phyloP scores from a whole-genome alignment of 139 green algal genomes.

The Eudorina sp. region DNA sequence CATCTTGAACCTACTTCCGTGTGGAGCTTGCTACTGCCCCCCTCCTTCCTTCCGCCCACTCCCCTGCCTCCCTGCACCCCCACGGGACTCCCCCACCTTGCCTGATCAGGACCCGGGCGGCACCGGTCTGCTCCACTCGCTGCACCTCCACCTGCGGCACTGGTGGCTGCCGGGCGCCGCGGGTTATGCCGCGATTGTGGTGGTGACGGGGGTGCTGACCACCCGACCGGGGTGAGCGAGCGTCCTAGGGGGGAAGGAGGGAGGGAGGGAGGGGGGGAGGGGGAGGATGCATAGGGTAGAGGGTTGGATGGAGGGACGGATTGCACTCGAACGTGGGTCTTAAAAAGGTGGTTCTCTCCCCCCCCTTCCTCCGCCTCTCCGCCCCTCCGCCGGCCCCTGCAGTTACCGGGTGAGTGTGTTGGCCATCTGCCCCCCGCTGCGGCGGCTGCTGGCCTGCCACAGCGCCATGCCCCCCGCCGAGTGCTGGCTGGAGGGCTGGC shows the following conservation, averaged over 20 bases:
- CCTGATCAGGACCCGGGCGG: conserved; percentile 2
- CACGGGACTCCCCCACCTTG: not conserved
- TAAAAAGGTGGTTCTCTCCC: too few species aligned
- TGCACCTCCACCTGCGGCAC: not conserved
- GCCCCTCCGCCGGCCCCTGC: not conserved
- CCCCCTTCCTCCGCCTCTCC: not conserved
- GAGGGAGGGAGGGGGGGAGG: not conserved
- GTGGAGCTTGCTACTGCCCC: not conserved
- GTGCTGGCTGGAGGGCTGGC: conserved; percentile 26
- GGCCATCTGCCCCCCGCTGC: not conserved
- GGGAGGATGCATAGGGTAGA: too few species aligned
- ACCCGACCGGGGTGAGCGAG: not conserved
- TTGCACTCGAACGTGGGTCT: too few species aligned
- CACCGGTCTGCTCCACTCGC: not conserved
- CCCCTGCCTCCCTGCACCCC: not conserved
- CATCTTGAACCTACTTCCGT: too few species aligned
- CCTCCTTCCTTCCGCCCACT: not conserved
- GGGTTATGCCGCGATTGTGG: conserved; percentile 30
- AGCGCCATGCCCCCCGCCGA: not conserved
- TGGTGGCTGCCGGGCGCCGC: conserved; percentile 40
- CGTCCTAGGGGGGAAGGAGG: not conserved
- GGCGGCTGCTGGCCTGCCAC: not conserved
- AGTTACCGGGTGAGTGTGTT: conserved; percentile 22
- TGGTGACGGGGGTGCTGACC: conserved; percentile 11
- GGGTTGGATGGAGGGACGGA: too few species aligned